Evolutionary conservation across 257 asterid genomes (phyloP).

Genomic region (Nicotiana sylvestris): DNA sequence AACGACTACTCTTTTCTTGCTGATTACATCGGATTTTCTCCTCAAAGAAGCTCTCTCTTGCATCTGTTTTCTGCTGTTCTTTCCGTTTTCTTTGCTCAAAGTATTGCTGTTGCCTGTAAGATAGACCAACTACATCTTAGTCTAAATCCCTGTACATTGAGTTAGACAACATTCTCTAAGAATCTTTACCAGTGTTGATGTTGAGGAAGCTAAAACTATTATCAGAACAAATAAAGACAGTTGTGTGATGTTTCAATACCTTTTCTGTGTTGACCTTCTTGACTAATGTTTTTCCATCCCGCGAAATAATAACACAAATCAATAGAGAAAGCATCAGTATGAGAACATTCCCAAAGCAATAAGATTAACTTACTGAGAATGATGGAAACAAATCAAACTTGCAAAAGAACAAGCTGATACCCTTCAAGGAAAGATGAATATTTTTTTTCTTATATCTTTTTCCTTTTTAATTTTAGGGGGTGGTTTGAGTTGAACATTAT

Average conservation of each 20-base stretch:
- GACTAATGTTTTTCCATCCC: slow-evolving; percentile 52
- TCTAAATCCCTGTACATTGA: slow-evolving; percentile 2
- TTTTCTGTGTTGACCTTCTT: slow-evolving; percentile 65
- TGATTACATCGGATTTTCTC: slow-evolving; percentile 35
- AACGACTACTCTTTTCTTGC: slow-evolving; percentile 40
- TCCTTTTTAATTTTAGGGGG: not conserved
- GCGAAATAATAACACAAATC: slow-evolving; percentile 15
- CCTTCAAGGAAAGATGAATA: not conserved
- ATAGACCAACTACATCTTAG: slow-evolving; percentile 14
- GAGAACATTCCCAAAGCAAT: not conserved
- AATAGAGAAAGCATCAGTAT: not conserved
- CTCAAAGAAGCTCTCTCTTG: slow-evolving; percentile 36
- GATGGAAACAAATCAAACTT: slow-evolving; percentile 13
- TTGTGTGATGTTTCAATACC: slow-evolving; percentile 37
- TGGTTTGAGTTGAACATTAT: not conserved
- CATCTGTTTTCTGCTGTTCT: slow-evolving; percentile 43
- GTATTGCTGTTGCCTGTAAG: slow-evolving; percentile 72
- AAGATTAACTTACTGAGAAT: not conserved
- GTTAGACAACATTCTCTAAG: not conserved
- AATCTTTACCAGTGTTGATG: slow-evolving; percentile 5
- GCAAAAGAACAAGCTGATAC: slow-evolving; percentile 6
- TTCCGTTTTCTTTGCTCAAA: slow-evolving; percentile 84
- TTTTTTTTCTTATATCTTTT: not conserved
- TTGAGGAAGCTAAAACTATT: slow-evolving; percentile 9
- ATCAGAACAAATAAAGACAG: not conserved